A percentile compares a stretch with the other conserved stretches of the same genome.
phyloP scores from a whole-genome alignment of 495 filamentous ascomycete species.

The Penicillium lividum region DNA sequence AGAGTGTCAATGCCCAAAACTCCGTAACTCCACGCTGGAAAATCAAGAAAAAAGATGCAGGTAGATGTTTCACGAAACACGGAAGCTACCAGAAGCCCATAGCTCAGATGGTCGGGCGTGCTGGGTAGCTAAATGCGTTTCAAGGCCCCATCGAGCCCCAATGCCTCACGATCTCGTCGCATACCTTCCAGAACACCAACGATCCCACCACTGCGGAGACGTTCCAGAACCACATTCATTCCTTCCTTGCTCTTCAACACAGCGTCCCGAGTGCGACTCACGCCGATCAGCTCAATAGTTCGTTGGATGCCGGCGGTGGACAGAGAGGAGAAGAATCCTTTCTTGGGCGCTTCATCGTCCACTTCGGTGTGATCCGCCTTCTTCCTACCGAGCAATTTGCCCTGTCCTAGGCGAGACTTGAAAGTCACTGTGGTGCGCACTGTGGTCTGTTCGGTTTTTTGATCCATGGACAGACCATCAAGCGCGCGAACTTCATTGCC shows the following conservation, averaged over 20 bases:
- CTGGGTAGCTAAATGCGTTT: slow-evolving; percentile 46
- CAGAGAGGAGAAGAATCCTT: slow-evolving; percentile 68
- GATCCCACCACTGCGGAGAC: slow-evolving; percentile 78
- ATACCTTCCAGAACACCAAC: slow-evolving; percentile 85
- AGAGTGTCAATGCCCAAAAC: slow-evolving; percentile 32
- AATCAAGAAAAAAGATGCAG: slow-evolving; percentile 9
- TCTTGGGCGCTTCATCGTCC: slow-evolving; percentile 58
- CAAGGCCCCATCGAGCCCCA: slow-evolving; percentile 49
- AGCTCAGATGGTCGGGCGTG: not conserved
- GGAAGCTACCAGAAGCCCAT: slow-evolving; percentile 13
- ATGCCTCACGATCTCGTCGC: slow-evolving; percentile 63
- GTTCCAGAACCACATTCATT: slow-evolving; percentile 91
- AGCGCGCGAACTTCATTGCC: slow-evolving; percentile 23
- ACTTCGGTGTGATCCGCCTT: slow-evolving; percentile 35
- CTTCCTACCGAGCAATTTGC: slow-evolving; percentile 59
- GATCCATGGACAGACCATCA: slow-evolving; percentile 37
- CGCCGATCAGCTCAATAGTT: slow-evolving; percentile 86
- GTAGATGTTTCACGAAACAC: not conserved
- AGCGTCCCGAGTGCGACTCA: slow-evolving; percentile 79
- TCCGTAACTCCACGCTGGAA: slow-evolving; percentile 42
- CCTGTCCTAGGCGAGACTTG: slow-evolving; percentile 75
- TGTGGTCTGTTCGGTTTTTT: slow-evolving; percentile 64
- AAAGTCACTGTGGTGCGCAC: slow-evolving; percentile 86
- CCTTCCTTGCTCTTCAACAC: slow-evolving; percentile 88
- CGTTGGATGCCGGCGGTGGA: slow-evolving; percentile 80